Evolutionary conservation across 192 early-diverging fungal species (phyloP).

Genomic region (Lobosporangium transversale): DNA sequence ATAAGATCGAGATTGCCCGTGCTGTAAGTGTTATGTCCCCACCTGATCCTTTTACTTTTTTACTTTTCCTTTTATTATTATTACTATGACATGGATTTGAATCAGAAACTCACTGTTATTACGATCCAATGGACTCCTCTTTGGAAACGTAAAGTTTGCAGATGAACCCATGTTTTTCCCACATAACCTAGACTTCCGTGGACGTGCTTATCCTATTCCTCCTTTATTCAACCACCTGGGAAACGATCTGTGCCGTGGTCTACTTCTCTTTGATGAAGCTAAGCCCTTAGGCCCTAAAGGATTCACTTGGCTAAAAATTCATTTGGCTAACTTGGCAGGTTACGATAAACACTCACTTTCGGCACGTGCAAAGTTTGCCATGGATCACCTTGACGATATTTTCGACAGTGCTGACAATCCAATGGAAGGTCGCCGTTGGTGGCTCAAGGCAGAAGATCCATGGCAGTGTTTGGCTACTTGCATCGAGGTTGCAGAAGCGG

Average conservation of each 20-base stretch:
- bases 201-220: slow-evolving; percentile 97
- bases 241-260: slow-evolving; percentile 94
- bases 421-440: slow-evolving; percentile 82
- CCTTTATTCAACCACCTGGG: slow-evolving; percentile 95
- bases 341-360: slow-evolving; percentile 92
- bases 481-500: slow-evolving; percentile 81
- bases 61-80: no score
- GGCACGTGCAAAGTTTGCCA: slow-evolving; percentile 80
- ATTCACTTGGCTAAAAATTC: slow-evolving; percentile 94
- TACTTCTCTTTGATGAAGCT: slow-evolving; percentile 85
- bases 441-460: slow-evolving; percentile 88
- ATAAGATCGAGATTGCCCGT: slow-evolving; percentile 94
- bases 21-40: slow-evolving; percentile 72
- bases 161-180: slow-evolving; percentile 94
- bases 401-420: slow-evolving; percentile 87
- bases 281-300: slow-evolving; percentile 84
- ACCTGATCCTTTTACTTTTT: no score
- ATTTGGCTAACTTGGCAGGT: slow-evolving; percentile 91
- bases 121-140: background rate
- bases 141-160: slow-evolving; percentile 68
- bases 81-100: no score
- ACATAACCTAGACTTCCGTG: slow-evolving; percentile 97
- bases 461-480: slow-evolving; percentile 96
- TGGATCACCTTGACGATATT: slow-evolving; percentile 81
- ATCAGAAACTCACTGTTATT: no score